Base-by-base conservation (phyloP, 768 basidiomycete species). In the Boletus sp. region DNA sequence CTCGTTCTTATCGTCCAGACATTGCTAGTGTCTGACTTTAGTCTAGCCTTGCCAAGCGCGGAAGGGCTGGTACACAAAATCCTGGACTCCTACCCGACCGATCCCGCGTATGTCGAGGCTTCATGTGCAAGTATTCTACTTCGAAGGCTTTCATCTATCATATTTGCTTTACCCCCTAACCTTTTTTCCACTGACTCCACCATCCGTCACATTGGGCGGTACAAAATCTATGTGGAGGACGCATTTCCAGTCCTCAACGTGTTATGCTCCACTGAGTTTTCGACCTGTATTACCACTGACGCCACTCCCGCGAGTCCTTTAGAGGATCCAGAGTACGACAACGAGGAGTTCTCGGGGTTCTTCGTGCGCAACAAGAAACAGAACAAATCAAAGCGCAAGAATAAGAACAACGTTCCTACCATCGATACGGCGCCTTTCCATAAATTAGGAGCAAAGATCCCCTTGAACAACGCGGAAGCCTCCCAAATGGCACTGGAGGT, bases 21-120 rank as follows among this genome's bases (percentile, higher is more conserved):
- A 7, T 28, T 40, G 8, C 35, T 24, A 5, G 47, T 17, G 12
- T 39, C 56, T 58, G 49, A 62, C 36, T 0, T 20, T 29, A 11
- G 4, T 18, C 20, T 47, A 71, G 71, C 52, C 30, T 53, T 55
- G 47, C 54, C 63, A n/a, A 51, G 39, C 14, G 50, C 45, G n/a
- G 47, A 33, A 24, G 15, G 35, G 18, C n/a, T 76, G 24, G 55
- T 61, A 40, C 18, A 35, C 37, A 71, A 63, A 65, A 71, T 79
- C 30, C 17, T 77, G 17, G 58, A 67, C 15, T 51, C 57, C 15
- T 79, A 75, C 50, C 78, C 77, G 2, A 54, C 48, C 1, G 62
- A 62, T 41, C 57, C 66, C 7, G 59, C 60, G 14, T 63, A 55
- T 17, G 62, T 71, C 46, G 53, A 47, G 14, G 9, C 45, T 4